Conservation (phyloP, 2,329 filamentous ascomycete species). For the Aspergillus sp. region DNA sequence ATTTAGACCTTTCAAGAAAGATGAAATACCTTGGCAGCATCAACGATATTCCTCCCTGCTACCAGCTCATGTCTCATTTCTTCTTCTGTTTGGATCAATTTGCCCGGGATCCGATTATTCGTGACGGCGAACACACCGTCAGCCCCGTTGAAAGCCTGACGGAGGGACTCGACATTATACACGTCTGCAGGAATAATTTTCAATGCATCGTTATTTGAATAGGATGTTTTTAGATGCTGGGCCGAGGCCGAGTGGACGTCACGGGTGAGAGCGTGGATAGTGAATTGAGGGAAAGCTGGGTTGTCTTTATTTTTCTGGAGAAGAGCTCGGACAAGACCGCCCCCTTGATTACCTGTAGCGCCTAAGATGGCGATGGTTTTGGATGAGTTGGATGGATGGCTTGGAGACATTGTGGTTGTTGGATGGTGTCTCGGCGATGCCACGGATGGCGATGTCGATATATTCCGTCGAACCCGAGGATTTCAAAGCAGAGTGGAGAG, state of each 20-base stretch:
- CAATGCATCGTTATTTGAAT: conserved; percentile 4
- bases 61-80: conserved; percentile 15
- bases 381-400: background rate
- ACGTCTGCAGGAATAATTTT: conserved; percentile 5
- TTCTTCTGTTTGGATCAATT: conserved; percentile 8
- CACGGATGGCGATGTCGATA: too few species aligned
- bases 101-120: conserved; percentile 3
- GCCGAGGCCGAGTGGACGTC: conserved; percentile 5
- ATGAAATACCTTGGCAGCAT: conserved; percentile 6
- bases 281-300: too few species aligned
- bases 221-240: background rate
- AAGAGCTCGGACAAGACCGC: conserved; percentile 7
- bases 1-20: background rate
- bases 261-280: conserved; percentile 10
- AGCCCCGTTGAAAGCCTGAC: conserved; percentile 7
- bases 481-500: too few species aligned
- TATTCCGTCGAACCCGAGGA: too few species aligned
- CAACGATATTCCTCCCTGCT: conserved; percentile 12
- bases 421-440: too few species aligned
- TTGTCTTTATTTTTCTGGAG: background rate
- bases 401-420: too few species aligned
- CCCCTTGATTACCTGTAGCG: conserved; percentile 13
- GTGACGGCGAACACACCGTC: conserved; percentile 17
- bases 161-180: conserved; percentile 4
- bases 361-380: conserved; percentile 4